A percentile compares a stretch with the other conserved stretches of the same genome.
Evolutionary conservation across 75 land plant genomes (phyloP).

Genomic region (Azolla pinnata): DNA sequence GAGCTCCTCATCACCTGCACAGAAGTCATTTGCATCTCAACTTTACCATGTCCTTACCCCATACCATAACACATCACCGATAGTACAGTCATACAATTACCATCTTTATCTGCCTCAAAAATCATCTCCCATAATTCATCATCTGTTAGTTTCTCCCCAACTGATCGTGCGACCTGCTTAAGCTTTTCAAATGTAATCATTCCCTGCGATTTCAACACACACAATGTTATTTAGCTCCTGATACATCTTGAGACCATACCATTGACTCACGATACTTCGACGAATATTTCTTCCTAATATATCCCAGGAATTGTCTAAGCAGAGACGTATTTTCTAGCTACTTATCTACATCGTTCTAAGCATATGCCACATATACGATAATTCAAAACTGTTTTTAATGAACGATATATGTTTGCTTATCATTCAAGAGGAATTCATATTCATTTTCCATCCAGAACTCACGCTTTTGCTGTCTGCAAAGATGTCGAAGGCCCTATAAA

Average conservation of each 20-base stretch:
- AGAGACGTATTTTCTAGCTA: neutral
- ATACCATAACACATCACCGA: neutral
- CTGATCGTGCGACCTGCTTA: constrained; percentile 54
- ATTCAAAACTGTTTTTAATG: neutral
- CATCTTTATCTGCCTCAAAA: constrained; percentile 72
- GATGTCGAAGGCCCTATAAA: constrained; percentile 67
- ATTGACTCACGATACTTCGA: too few species aligned
- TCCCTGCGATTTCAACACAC: constrained; percentile 53
- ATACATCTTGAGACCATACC: too few species aligned
- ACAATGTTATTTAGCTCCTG: too few species aligned
- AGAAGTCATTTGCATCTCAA: constrained; percentile 2
- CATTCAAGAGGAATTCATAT: too few species aligned
- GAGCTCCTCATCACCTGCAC: constrained; percentile 79
- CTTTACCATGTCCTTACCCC: neutral
- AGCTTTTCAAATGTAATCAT: constrained; percentile 72
- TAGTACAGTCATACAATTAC: constrained; percentile 25
- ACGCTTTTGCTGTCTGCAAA: constrained; percentile 82
- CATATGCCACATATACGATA: neutral
- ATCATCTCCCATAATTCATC: constrained; percentile 81
- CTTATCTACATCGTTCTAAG: neutral
- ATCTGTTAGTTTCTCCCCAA: constrained; percentile 63
- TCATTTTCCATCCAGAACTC: too few species aligned
- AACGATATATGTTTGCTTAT: neutral
- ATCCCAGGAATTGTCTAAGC: neutral
- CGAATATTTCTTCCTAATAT: neutral